phyloP scores from a whole-genome alignment of 148 eudicot species.

The Fagopyrum tataricum region DNA sequence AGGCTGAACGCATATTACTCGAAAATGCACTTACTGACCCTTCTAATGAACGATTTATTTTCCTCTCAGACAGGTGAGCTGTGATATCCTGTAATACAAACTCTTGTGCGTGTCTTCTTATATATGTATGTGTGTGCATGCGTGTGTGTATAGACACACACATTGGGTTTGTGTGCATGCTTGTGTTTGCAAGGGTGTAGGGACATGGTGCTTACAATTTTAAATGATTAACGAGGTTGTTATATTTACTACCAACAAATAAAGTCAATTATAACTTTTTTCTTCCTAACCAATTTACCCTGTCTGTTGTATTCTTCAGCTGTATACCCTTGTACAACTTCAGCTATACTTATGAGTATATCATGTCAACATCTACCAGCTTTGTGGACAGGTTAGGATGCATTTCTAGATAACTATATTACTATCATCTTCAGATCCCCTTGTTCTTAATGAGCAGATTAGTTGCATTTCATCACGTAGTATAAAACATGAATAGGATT shows the following conservation, averaged over 20 bases:
- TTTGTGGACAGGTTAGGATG: slow-evolving; percentile 82
- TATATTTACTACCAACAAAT: not conserved
- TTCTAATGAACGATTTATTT: slow-evolving; percentile 57
- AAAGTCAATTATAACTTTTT: not conserved
- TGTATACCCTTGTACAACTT: slow-evolving; percentile 85
- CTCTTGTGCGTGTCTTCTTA: not conserved
- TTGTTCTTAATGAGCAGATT: not conserved
- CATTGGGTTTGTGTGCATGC: not conserved
- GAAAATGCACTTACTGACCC: slow-evolving; percentile 53
- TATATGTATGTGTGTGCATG: too few relatives aligned
- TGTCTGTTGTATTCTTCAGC: slow-evolving; percentile 40
- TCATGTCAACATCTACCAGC: slow-evolving; percentile 85
- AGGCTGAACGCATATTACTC: slow-evolving; percentile 73
- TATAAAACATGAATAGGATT: not conserved
- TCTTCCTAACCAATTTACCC: slow-evolving; percentile 24
- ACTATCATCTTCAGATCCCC: not conserved
- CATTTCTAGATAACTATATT: not conserved
- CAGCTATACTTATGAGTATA: slow-evolving; percentile 87
- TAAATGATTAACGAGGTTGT: not conserved
- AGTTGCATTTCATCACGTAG: not conserved
- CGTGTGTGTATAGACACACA: not conserved
- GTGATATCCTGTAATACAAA: slow-evolving; percentile 3
- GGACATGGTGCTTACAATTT: not conserved
- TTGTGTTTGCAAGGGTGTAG: not conserved
- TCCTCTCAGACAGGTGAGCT: slow-evolving; percentile 70